Base-by-base conservation (phyloP, 2,329 filamentous ascomycete species). In the Colletotrichum sp. region DNA sequence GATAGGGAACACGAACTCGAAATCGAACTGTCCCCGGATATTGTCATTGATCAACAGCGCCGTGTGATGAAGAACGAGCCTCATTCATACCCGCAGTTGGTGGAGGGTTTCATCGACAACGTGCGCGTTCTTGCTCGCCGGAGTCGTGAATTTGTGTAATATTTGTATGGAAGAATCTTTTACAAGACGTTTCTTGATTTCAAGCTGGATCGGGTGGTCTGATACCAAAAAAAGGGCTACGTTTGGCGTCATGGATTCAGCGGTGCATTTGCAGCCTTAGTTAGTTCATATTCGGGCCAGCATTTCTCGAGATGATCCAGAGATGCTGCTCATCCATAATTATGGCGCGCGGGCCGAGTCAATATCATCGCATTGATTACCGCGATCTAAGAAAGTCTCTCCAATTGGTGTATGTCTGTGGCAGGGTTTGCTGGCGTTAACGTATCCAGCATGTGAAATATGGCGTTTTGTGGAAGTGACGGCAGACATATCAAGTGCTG, bases 1-100 rank as follows among this genome's bases (percentile, higher is more conserved):
- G 88, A 90, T 72, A 95, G 95, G 79, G 93, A 94, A 78, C 95
- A 96, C 81, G 95, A 98, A 84, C 89, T 97, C 8, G 95, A 98
- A 82, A 90, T 98, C 64, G 95, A 97, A 82, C 83, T 97, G 16
- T 88, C 92, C n/a, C 88, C 93, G 0, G 85, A 84, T 7, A 86
- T 89, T n/a, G 83, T 96, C 16, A 85, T 94, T 63, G 90, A 93
- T 13, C 93, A 96, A 78, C 93, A 93, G 8, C 86, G 87, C 43
- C 87, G 89, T 72, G 89, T 92, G 28, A 86, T 89, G 79, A 83
- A 83, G 7, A 86, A 87, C 3, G 86, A 89, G 71, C 86, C 87
- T 7, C 92, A 93, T 79, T 90, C 89, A 68, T 95, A 94, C 81
- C 88, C 91, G 71, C 90, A 92, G 61, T 84, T 96, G 16, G 90